Evolutionary conservation across 1,139 yeast species (phyloP), one percentile per base, ranked within the genome.

Genomic region (Nakaseomyces kungkrabaensis): DNA sequence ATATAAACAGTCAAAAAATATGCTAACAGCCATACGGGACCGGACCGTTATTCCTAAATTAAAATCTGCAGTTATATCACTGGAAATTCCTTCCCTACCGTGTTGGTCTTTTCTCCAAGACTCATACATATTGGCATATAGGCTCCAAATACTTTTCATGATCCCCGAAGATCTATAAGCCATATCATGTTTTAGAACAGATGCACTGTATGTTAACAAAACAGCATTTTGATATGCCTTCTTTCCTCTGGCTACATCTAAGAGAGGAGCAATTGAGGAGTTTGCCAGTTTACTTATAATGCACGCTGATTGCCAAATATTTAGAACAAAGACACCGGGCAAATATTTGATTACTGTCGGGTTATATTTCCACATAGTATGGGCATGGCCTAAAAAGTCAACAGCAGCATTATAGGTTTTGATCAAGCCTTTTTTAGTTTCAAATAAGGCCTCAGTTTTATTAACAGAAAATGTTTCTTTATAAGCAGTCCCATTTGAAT

Each of bases 111-210:
- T 46, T 44, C 59, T 55, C 69, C 69, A 66, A 22, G 59, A 62
- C 5, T 59, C 72, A 50, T 81, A 60, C 63, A 66, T 62, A 48
- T 63, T 63, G 10, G 60, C 77, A 66, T 85, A 85, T 53, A 89
- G 74, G 56, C 85, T 88, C 98, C 98, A 92, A 74, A 88, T 82
- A 60, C 89, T 89, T 59, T 86, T 79, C 92, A 92, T 87, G 52
- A 92, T 88, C 22, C 96, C 97, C 50, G 95, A 83, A 0, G 95
- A 86, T 56, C 97, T 76, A 66, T 85, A 87, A 1, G 97, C 89
- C 75, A 92, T 82, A 63, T 92, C 98, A 66, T 90, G 94, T 60
- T 87, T 87, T 58, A 88, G 72, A 42, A 90, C 84, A 0, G 96
- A 87, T 0, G 96, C 95, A 53, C 79, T 79, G 48, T 82, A 78